phyloP scores from a whole-genome alignment of 768 basidiomycete genomes.

The Collybia mongolica region DNA sequence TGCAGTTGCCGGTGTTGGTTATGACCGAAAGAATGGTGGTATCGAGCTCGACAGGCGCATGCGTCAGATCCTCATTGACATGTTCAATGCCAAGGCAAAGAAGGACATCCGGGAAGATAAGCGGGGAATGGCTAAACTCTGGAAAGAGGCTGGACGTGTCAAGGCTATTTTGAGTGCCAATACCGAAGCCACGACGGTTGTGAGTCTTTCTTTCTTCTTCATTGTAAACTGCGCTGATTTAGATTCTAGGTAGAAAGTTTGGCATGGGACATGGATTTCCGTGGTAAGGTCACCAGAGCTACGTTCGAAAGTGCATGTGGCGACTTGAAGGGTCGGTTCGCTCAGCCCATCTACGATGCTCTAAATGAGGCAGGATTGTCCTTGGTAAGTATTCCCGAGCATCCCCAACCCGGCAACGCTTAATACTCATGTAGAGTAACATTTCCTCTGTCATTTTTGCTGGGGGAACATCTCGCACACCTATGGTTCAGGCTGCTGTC shows the following conservation, averaged over 20 bases:
- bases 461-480: conserved; percentile 87
- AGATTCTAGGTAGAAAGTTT: conserved; percentile 74
- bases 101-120: conserved; percentile 70
- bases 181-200: conserved; percentile 69
- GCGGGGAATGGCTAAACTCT: conserved; percentile 87
- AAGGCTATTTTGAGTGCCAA: conserved; percentile 96
- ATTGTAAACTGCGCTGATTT: conserved; percentile 1
- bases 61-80: conserved; percentile 73
- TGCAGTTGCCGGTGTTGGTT: conserved; percentile 78
- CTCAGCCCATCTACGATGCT: conserved; percentile 74
- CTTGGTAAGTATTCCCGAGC: conserved; percentile 42
- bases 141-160: conserved; percentile 90
- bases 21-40: conserved; percentile 74
- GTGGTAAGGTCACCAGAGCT: conserved; percentile 69
- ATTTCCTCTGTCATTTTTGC: conserved; percentile 90
- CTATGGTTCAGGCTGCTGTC: conserved; percentile 87
- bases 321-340: conserved; percentile 63
- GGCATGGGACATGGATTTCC: conserved; percentile 90
- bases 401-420: background rate
- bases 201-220: conserved; percentile 31
- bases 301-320: conserved; percentile 76
- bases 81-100: conserved; percentile 72
- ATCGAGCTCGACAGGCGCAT: conserved; percentile 83
- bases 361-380: conserved; percentile 63
- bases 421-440: conserved; percentile 53